A percentile compares a stretch with the other conserved stretches of the same genome.
Evolutionary conservation across 495 filamentous ascomycete species (phyloP).

Genomic region (Saxispiralis lemnorum): DNA sequence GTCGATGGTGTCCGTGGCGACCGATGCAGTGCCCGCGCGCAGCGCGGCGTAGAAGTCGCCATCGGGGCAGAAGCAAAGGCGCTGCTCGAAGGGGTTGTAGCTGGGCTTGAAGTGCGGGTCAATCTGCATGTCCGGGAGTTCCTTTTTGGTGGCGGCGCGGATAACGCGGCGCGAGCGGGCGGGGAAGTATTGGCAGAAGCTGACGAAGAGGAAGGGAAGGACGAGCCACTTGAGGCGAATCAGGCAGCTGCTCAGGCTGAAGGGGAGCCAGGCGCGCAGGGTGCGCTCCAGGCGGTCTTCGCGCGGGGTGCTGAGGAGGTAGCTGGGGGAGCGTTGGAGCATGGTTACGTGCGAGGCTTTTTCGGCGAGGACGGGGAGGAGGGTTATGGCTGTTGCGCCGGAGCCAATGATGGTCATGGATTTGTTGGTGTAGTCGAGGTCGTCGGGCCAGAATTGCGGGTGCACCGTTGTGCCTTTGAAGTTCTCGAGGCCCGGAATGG

Average conservation of each 20-base stretch:
- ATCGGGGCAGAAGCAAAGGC: conserved; percentile 51
- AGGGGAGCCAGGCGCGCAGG: conserved; percentile 23
- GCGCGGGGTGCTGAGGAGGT: conserved; percentile 35
- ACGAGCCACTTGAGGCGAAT: conserved; percentile 32
- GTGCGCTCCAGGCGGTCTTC: conserved; percentile 23
- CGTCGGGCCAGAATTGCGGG: conserved; percentile 45
- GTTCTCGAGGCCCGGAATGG: conserved; percentile 40
- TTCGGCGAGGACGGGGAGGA: conserved; percentile 33
- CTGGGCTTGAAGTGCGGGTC: conserved; percentile 54
- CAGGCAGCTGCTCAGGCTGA: conserved; percentile 24
- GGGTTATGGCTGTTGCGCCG: conserved; percentile 40
- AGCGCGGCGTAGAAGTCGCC: conserved; percentile 55
- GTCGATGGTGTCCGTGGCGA: conserved; percentile 55
- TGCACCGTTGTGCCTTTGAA: conserved; percentile 41
- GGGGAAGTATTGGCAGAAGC: conserved; percentile 42
- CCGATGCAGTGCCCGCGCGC: conserved; percentile 34
- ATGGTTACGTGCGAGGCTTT: conserved; percentile 36
- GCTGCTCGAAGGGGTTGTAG: conserved; percentile 61
- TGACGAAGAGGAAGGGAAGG: conserved; percentile 30
- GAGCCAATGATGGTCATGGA: conserved; percentile 37
- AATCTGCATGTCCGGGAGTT: conserved; percentile 35
- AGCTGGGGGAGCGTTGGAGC: conserved; percentile 39
- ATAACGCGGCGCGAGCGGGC: conserved; percentile 31
- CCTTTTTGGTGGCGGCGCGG: conserved; percentile 21
- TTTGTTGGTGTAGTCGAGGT: conserved; percentile 33